phyloP scores from a whole-genome alignment of 2,329 filamentous ascomycete genomes.

The Daldinia sp. region DNA sequence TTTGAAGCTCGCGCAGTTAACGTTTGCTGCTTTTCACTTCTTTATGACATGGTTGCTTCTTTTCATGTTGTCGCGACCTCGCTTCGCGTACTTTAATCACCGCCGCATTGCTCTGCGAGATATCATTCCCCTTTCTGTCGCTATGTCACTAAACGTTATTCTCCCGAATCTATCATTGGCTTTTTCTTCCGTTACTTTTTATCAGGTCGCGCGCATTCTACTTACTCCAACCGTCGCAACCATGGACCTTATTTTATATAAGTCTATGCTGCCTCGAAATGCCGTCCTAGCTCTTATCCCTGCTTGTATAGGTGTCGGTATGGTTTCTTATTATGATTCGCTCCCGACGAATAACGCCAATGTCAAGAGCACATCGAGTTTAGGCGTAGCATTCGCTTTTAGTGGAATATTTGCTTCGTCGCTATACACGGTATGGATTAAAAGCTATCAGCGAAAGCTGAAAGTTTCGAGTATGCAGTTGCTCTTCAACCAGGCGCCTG shows the following conservation, averaged over 20 bases:
- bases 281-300: constrained; percentile 66
- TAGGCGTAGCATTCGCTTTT: constrained; percentile 72
- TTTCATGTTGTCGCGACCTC: constrained; percentile 66
- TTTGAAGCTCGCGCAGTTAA: constrained; percentile 68
- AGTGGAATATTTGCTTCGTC: constrained; percentile 70
- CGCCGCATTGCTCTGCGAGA: constrained; percentile 62
- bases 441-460: constrained; percentile 70
- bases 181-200: constrained; percentile 73
- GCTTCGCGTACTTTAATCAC: constrained; percentile 66
- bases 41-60: constrained; percentile 70
- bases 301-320: constrained; percentile 69
- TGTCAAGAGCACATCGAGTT: constrained; percentile 62
- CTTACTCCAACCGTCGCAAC: constrained; percentile 71
- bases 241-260: constrained; percentile 71
- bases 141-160: constrained; percentile 75
- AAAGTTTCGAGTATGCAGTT: constrained; percentile 74
- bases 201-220: constrained; percentile 73
- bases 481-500: constrained; percentile 72
- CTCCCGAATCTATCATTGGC: constrained; percentile 73
- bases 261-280: constrained; percentile 60
- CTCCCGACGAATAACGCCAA: constrained; percentile 56
- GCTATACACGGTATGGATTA: constrained; percentile 74
- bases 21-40: constrained; percentile 75
- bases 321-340: constrained; percentile 75
- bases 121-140: constrained; percentile 69